A percentile compares a stretch with the other conserved stretches of the same genome.
Evolutionary conservation across 768 basidiomycete species (phyloP).

Genomic region (Trametes sanguinea): DNA sequence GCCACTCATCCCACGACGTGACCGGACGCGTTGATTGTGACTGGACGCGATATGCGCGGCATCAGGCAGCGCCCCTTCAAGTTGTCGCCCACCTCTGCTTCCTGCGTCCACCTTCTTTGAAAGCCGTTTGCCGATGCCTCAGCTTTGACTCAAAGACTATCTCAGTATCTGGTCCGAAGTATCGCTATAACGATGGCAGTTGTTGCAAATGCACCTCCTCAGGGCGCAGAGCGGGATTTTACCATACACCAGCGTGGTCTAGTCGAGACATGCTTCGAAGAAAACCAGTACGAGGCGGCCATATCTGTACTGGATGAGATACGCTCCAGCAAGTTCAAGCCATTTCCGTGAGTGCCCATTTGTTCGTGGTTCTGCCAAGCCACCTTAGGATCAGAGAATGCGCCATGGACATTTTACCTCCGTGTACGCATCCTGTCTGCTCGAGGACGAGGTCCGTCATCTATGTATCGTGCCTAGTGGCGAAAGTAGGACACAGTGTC

Average conservation of each 20-base stretch:
- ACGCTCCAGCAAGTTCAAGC: slow-evolving; percentile 56
- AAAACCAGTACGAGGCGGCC: slow-evolving; percentile 72
- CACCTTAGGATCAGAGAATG: no score
- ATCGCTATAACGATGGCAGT: neutral
- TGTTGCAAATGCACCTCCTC: neutral
- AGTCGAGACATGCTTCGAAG: slow-evolving; percentile 75
- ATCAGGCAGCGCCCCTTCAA: no score
- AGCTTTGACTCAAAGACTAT: no score
- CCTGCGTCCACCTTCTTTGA: neutral
- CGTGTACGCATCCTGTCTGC: no score
- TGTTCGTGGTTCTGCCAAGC: neutral
- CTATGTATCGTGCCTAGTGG: no score
- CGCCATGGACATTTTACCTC: no score
- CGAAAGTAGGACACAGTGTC: no score
- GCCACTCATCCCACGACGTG: slow-evolving; percentile 9
- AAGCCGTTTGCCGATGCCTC: no score
- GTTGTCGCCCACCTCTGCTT: neutral
- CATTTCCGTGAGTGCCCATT: slow-evolving; percentile 51
- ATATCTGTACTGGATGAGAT: slow-evolving; percentile 64
- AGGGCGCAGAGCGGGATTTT: slow-evolving; percentile 45
- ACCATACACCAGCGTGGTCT: slow-evolving; percentile 50
- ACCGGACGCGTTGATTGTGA: slow-evolving; percentile 19
- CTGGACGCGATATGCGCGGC: neutral
- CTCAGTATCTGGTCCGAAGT: no score
- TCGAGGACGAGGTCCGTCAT: no score